Percentiles rank a stretch among this genome's conserved stretches.
Evolutionary conservation across 306 rosid species (phyloP).

Genomic region (Begonia loranthoides): DNA sequence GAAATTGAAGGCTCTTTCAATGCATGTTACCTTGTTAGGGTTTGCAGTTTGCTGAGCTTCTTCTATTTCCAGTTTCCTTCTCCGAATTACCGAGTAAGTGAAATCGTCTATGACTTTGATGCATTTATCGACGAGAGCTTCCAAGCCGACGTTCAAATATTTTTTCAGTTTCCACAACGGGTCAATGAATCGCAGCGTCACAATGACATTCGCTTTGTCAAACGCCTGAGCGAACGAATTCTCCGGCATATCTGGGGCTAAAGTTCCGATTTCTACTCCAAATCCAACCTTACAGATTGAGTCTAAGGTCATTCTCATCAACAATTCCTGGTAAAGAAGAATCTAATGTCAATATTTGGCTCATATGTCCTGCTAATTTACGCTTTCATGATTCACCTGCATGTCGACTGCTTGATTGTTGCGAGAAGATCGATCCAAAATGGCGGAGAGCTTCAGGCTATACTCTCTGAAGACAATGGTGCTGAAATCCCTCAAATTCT

Average conservation of each 20-base stretch:
- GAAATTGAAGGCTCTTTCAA: neutral
- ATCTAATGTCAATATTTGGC: neutral
- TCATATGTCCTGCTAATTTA: neutral
- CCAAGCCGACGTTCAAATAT: constrained; percentile 54
- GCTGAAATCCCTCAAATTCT: constrained; percentile 81
- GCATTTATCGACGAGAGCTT: constrained; percentile 71
- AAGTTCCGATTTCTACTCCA: constrained; percentile 88
- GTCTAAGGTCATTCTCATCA: constrained; percentile 95
- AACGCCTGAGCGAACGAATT: constrained; percentile 72
- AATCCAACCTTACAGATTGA: constrained; percentile 91
- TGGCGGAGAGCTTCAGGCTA: constrained; percentile 43
- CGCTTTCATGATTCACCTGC: constrained; percentile 44
- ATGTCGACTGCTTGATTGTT: constrained; percentile 53
- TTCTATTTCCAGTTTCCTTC: constrained; percentile 70
- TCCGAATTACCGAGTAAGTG: constrained; percentile 67
- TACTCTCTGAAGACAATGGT: constrained; percentile 65
- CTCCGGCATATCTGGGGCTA: constrained; percentile 55
- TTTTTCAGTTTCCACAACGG: constrained; percentile 76
- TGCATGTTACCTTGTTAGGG: constrained; percentile 35
- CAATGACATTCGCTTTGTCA: constrained; percentile 76
- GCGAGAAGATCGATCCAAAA: constrained; percentile 39
- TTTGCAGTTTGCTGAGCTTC: constrained; percentile 19
- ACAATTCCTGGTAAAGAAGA: constrained; percentile 41
- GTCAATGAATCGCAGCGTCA: constrained; percentile 80
- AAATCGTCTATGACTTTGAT: constrained; percentile 59